Conservation (phyloP, 495 filamentous ascomycete species). For the Polyplosphaeria fusca region DNA sequence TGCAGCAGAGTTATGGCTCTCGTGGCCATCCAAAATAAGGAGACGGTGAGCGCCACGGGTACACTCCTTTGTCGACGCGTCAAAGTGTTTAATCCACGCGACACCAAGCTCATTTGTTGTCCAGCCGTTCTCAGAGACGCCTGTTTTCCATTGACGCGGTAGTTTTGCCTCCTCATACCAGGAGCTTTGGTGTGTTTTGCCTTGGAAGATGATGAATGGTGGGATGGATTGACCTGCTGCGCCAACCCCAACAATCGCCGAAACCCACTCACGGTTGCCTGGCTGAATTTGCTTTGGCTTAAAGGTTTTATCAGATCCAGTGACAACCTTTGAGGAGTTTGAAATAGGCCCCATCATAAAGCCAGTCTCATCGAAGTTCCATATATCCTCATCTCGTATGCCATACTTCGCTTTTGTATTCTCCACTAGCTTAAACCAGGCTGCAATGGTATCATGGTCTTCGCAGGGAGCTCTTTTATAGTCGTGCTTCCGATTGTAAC, state of each 20-base stretch:
- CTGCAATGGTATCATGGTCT: background rate
- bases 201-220: too few relatives aligned
- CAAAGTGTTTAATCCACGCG: too few relatives aligned
- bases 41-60: background rate
- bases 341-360: slow-evolving; percentile 3
- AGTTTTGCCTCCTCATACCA: background rate
- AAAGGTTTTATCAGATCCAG: background rate
- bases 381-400: background rate
- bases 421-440: background rate
- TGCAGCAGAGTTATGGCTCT: too few relatives aligned
- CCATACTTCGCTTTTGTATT: slow-evolving; percentile 1
- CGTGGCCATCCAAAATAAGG: background rate
- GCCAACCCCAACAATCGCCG: background rate
- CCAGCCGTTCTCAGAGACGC: background rate
- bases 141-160: background rate
- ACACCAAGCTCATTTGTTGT: too few relatives aligned
- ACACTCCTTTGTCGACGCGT: background rate
- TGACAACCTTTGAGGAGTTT: background rate
- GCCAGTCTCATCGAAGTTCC: too few relatives aligned
- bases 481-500: slow-evolving; percentile 2
- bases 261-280: too few relatives aligned
- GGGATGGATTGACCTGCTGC: background rate
- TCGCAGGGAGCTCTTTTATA: slow-evolving; percentile 1
- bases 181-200: too few relatives aligned
- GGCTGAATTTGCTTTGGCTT: background rate